Evolutionary conservation across 768 basidiomycete species (phyloP).

Genomic region (Tricholoma hemisulphureum): DNA sequence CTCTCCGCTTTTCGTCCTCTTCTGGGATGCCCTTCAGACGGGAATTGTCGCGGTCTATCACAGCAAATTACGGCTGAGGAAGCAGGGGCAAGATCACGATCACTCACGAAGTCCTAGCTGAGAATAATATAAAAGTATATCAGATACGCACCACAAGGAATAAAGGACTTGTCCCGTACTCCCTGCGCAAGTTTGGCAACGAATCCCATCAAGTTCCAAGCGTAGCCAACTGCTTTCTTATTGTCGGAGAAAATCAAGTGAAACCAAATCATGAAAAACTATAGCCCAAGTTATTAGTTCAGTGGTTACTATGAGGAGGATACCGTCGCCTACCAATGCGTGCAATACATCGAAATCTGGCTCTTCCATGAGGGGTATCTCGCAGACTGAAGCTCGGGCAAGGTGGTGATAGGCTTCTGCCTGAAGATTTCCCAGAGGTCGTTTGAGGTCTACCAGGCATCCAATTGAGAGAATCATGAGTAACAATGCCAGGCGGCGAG

Average conservation of each 20-base stretch:
- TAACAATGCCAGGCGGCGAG: conserved; percentile 63
- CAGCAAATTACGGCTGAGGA: conserved; percentile 4
- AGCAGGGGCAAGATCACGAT: neutral
- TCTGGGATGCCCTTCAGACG: conserved; percentile 67
- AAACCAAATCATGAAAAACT: conserved; percentile 74
- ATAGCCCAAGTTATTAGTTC: conserved; percentile 4
- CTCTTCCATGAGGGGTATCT: conserved; percentile 73
- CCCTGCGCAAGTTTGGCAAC: conserved; percentile 71
- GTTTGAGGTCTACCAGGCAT: conserved; percentile 61
- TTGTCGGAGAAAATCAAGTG: conserved; percentile 73
- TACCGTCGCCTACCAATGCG: conserved; percentile 46
- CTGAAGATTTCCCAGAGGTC: conserved; percentile 52
- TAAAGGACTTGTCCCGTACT: conserved; percentile 40
- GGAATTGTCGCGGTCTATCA: conserved; percentile 64
- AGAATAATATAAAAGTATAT: conserved; percentile 9
- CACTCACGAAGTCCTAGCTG: conserved; percentile 69
- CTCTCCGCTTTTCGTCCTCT: conserved; percentile 65
- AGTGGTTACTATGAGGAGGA: neutral
- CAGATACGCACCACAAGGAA: conserved; percentile 9
- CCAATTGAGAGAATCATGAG: conserved; percentile 75
- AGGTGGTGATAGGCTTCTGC: conserved; percentile 68
- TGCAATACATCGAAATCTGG: conserved; percentile 73
- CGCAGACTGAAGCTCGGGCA: conserved; percentile 65
- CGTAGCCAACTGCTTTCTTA: conserved; percentile 68
- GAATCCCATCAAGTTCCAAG: conserved; percentile 77